Conservation (phyloP, 306 rosid species). For the barrel medic (Medicago truncatula) region DNA sequence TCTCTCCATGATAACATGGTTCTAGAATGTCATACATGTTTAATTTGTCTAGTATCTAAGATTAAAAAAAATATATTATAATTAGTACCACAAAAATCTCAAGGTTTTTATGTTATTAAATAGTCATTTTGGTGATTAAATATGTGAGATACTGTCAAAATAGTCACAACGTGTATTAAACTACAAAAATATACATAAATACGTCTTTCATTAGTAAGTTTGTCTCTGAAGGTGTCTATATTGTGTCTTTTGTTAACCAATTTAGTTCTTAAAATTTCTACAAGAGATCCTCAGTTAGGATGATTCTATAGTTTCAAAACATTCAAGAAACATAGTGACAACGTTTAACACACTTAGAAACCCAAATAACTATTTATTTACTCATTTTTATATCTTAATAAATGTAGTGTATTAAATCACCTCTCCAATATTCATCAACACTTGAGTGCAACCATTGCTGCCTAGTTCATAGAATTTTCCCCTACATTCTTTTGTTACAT, state of each 20-base stretch:
- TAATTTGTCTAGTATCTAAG: slow-evolving; percentile 57
- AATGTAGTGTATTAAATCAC: not conserved
- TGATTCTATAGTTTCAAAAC: no score
- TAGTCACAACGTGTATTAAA: no score
- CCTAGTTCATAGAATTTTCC: slow-evolving; percentile 55
- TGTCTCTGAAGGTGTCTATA: no score
- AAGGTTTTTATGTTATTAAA: not conserved
- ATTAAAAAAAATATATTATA: not conserved
- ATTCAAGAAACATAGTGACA: no score
- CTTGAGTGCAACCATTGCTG: not conserved
- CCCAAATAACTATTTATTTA: not conserved
- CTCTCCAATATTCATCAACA: not conserved
- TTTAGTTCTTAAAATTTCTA: no score
- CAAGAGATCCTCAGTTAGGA: no score
- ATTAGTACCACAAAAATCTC: slow-evolving; percentile 39
- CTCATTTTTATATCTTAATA: not conserved
- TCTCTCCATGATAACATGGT: slow-evolving; percentile 73
- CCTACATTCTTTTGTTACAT: slow-evolving; percentile 40
- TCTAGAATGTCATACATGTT: slow-evolving; percentile 82
- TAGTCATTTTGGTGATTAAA: not conserved
- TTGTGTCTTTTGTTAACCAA: no score
- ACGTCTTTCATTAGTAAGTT: no score
- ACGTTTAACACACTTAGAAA: no score
- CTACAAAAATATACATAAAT: not conserved
- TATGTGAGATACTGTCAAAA: not conserved